phyloP scores from a whole-genome alignment of 192 early-diverging fungal species.

The Gryganskiella cystojenkinii region DNA sequence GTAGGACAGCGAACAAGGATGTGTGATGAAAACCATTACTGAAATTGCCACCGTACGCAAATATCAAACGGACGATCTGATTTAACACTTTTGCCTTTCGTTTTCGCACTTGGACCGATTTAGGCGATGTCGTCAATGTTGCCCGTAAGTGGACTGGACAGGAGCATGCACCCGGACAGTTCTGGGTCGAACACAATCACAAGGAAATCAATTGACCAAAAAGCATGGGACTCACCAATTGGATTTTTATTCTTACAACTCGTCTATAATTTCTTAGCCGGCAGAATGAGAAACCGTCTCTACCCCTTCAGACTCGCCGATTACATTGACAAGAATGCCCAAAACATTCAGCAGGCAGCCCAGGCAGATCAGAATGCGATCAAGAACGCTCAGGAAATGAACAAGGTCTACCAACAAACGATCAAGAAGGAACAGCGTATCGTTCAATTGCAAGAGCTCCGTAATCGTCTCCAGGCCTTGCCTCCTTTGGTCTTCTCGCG shows the following conservation, averaged over 20 bases:
- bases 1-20: slow-evolving; percentile 5
- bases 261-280: slow-evolving; percentile 10
- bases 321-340: slow-evolving; percentile 42
- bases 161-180: too few relatives aligned
- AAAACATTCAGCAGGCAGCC: slow-evolving; percentile 19
- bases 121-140: slow-evolving; percentile 51
- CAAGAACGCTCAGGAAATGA: slow-evolving; percentile 31
- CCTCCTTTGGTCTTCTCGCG: slow-evolving; percentile 38
- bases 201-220: too few relatives aligned
- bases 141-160: slow-evolving; percentile 31
- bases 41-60: neutral
- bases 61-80: neutral
- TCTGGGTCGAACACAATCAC: too few relatives aligned
- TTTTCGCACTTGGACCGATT: neutral
- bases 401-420: slow-evolving; percentile 36
- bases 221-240: neutral
- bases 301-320: slow-evolving; percentile 44
- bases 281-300: slow-evolving; percentile 50
- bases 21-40: neutral
- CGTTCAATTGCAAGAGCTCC: slow-evolving; percentile 42
- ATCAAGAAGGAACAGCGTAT: slow-evolving; percentile 50
- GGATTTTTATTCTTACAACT: neutral
- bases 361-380: slow-evolving; percentile 30
- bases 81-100: neutral
- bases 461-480: slow-evolving; percentile 33